Evolutionary conservation across 2,329 filamentous ascomycete species (phyloP), one percentile per base, ranked within the genome.

Genomic region (Cordyceps cateniannulata): DNA sequence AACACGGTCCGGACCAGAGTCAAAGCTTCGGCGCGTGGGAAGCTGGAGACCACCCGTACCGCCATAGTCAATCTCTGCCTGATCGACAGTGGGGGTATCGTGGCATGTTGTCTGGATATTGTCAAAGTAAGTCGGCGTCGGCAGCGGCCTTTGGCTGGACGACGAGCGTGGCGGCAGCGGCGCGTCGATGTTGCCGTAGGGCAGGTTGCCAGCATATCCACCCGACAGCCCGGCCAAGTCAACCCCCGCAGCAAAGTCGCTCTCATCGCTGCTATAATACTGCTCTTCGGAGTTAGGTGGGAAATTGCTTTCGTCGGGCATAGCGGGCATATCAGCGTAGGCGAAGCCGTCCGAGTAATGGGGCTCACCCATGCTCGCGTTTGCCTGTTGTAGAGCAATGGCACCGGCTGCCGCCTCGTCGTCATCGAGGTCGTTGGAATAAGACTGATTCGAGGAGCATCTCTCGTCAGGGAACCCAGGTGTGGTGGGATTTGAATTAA

Each of bases 1-100:
- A 20, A 81, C 81, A 16, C 79, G 81, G 72, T 98, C 95, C 66
- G 97, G 95, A 2, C 91, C 93, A 70, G 96, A 91, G 66, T 98
- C 93, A 67, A 95, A 97, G 74, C 92, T 97, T 68, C 92, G 79
- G 63, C 91, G 85, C 54, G 81, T 85, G 2, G 93, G 92, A 62
- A 90, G 84, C 63, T 92, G 86, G 29, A 97, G 75, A 1, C 95
- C 95, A 45, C 93, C 95, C n/a, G 92, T 97, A 8, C 90, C 93
- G 54, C 85, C 89, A 51, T 91, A 92, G 72, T 98, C 93, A 55
- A 96, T 88, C 59, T 89, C 84, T 6, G 89, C 91, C 59, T 86
- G 81, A 16, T 76, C 70, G 65, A 82, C 82, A 7, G 77, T 76
- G 1, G 78, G 70, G 1, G 71, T 67, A 50, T 68, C 69, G 60